Evolutionary conservation across 352 stramenopile species (phyloP).

Genomic region (Elongisporangium undulatum): DNA sequence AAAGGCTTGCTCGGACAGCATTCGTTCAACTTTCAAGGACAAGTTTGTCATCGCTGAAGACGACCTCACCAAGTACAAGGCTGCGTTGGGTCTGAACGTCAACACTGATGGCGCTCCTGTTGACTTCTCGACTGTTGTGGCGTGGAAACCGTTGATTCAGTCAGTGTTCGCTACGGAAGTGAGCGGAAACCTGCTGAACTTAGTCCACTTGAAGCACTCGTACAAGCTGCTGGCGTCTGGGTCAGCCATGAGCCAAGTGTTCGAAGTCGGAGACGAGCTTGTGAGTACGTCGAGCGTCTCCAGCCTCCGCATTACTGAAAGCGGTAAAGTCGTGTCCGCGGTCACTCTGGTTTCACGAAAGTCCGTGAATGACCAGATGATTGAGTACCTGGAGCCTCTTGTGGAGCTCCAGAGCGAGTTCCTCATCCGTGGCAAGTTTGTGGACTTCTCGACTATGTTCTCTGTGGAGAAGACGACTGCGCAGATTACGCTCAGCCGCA

Average conservation of each 20-base stretch:
- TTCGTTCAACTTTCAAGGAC: constrained; percentile 52
- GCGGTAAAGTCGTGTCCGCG: constrained; percentile 82
- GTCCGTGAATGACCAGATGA: constrained; percentile 37
- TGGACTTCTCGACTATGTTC: constrained; percentile 76
- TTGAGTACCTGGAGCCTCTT: constrained; percentile 56
- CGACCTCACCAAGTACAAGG: constrained; percentile 63
- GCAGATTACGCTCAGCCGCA: constrained; percentile 29
- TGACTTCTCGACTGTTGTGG: constrained; percentile 78
- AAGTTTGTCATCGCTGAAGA: constrained; percentile 54
- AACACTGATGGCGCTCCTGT: constrained; percentile 33
- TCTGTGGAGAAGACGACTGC: constrained; percentile 39
- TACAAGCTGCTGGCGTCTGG: constrained; percentile 57
- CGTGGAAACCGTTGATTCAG: constrained; percentile 80
- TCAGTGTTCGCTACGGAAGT: constrained; percentile 83
- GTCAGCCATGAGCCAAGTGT: constrained; percentile 24
- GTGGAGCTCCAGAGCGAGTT: constrained; percentile 83
- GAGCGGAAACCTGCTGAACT: constrained; percentile 69
- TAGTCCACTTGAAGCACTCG: constrained; percentile 85
- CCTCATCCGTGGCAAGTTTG: constrained; percentile 75
- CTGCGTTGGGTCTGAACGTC: constrained; percentile 34
- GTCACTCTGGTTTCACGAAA: constrained; percentile 67
- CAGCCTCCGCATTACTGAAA: constrained; percentile 69
- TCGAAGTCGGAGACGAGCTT: constrained; percentile 63
- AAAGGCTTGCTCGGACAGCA: constrained; percentile 48
- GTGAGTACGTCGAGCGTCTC: constrained; percentile 65